Evolutionary conservation across 139 green algal species (phyloP).

Genomic region (Desmodesmus armatus): DNA sequence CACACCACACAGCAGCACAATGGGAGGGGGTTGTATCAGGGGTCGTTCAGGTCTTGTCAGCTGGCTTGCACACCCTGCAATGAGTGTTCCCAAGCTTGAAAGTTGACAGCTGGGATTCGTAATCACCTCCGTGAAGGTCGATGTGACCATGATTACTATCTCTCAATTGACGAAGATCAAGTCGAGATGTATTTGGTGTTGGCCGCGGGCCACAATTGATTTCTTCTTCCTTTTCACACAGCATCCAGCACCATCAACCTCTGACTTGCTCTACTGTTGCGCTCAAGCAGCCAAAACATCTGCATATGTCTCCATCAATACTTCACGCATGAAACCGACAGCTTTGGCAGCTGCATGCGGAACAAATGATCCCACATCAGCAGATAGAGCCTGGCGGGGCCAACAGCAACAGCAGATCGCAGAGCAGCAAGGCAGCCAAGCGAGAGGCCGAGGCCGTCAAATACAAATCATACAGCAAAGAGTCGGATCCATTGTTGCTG

Average conservation of each 20-base stretch:
- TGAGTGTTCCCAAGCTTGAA: too few species aligned
- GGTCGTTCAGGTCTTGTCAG: not conserved
- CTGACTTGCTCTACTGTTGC: not conserved
- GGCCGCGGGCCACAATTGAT: too few species aligned
- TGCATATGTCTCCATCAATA: too few species aligned
- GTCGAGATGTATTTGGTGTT: too few species aligned
- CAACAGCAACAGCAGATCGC: not conserved
- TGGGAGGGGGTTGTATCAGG: not conserved
- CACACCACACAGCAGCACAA: not conserved
- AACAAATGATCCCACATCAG: not conserved
- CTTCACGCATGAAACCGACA: too few species aligned
- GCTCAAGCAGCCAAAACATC: too few species aligned
- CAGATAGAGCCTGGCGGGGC: not conserved
- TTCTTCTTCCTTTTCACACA: not conserved
- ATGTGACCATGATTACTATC: too few species aligned
- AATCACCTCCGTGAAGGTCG: too few species aligned
- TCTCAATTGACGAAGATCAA: too few species aligned
- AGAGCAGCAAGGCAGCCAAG: constrained; percentile 2
- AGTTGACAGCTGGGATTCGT: too few species aligned
- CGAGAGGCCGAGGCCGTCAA: constrained; percentile 56
- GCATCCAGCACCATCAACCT: not conserved
- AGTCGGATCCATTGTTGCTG: constrained; percentile 46
- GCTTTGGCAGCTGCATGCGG: not conserved
- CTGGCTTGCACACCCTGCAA: too few species aligned
- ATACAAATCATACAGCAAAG: constrained; percentile 69